Conservation (phyloP, 495 filamentous ascomycete genomes). For the Apiosordaria backusii region DNA sequence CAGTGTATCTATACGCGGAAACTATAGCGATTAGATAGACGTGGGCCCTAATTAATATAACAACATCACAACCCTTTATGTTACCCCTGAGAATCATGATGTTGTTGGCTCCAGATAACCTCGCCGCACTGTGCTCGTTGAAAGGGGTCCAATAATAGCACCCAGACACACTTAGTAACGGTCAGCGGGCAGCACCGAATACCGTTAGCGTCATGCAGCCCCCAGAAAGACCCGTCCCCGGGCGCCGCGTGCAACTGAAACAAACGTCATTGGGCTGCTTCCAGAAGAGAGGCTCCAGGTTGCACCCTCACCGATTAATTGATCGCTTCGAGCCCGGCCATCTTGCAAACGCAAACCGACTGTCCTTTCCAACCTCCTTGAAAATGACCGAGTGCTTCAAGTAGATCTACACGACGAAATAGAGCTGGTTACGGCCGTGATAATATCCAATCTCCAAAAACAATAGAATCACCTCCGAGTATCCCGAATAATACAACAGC, state of each 20-base stretch:
- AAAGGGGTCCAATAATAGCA: not conserved
- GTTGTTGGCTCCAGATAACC: slow-evolving; percentile 2
- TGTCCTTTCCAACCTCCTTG: not conserved
- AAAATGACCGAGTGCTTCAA: not conserved
- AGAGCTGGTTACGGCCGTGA: not conserved
- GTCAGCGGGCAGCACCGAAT: not conserved
- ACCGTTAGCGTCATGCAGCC: slow-evolving; percentile 10
- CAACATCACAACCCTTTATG: not conserved
- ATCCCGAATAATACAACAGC: not conserved
- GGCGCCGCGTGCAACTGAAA: slow-evolving; percentile 13
- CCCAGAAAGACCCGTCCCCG: not conserved
- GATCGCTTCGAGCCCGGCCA: not conserved
- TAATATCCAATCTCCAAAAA: not conserved
- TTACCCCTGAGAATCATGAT: not conserved
- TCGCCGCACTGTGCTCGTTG: slow-evolving; percentile 8
- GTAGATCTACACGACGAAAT: not conserved
- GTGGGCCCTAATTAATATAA: not conserved
- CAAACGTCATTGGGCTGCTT: slow-evolving; percentile 15
- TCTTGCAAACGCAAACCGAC: too few species aligned
- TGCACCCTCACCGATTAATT: not conserved
- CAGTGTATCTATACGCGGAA: not conserved
- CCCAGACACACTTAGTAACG: slow-evolving; percentile 10
- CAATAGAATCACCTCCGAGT: not conserved
- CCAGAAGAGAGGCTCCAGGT: not conserved
- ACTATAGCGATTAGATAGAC: not conserved